Conservation (phyloP, 2,329 filamentous ascomycete species). For the Verticillium albo-atrum region DNA sequence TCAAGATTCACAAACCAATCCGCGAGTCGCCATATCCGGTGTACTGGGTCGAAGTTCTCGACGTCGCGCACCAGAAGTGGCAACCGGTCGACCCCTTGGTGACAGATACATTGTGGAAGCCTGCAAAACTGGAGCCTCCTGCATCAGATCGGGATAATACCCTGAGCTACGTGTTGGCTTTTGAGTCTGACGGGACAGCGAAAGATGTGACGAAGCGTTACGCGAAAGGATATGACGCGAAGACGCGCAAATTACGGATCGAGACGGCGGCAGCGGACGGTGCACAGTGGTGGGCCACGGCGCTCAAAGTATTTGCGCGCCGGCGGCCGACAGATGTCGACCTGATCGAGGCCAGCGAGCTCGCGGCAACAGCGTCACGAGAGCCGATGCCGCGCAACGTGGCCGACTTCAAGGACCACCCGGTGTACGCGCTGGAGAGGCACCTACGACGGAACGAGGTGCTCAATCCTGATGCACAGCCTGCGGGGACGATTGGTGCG, state of each 20-base stretch:
- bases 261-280: constrained; percentile 53
- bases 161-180: constrained; percentile 80
- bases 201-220: constrained; percentile 88
- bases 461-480: constrained; percentile 62
- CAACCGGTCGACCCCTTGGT: constrained; percentile 81
- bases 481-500: constrained; percentile 72
- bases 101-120: constrained; percentile 70
- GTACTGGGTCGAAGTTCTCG: constrained; percentile 93
- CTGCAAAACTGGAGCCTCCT: constrained; percentile 76
- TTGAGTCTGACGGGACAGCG: constrained; percentile 73
- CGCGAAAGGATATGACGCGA: constrained; percentile 82
- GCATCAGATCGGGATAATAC: constrained; percentile 70
- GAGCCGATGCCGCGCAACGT: constrained; percentile 87
- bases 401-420: constrained; percentile 83
- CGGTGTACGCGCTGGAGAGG: constrained; percentile 76
- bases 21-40: constrained; percentile 74
- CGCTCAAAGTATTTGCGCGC: constrained; percentile 42
- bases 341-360: constrained; percentile 75
- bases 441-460: constrained; percentile 83
- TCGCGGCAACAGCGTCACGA: constrained; percentile 63
- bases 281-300: constrained; percentile 48
- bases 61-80: constrained; percentile 86
- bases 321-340: constrained; percentile 59
- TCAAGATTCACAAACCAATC: constrained; percentile 36
- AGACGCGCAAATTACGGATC: constrained; percentile 77